Evolutionary conservation across 2,329 filamentous ascomycete genomes (phyloP).

Genomic region (Trichoderma sp.): DNA sequence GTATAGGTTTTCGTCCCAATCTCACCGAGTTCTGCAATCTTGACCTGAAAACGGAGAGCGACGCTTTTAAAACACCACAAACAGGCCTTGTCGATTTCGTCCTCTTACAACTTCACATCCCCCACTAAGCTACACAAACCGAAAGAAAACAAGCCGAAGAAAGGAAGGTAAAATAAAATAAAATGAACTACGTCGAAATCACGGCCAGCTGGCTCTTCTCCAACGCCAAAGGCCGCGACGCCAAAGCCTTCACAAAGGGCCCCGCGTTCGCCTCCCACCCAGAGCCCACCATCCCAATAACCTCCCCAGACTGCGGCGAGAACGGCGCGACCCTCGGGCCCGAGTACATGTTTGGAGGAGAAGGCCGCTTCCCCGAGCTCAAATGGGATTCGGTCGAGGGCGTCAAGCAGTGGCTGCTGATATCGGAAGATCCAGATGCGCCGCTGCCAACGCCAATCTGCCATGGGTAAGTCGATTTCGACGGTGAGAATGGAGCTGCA

Average conservation of each 20-base stretch:
- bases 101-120: not conserved
- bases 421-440: constrained; percentile 47
- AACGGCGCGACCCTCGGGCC: constrained; percentile 34
- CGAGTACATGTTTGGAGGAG: constrained; percentile 40
- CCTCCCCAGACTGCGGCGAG: constrained; percentile 41
- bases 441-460: constrained; percentile 43
- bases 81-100: not conserved
- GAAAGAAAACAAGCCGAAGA: not conserved
- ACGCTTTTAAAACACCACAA: not conserved
- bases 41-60: not conserved
- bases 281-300: constrained; percentile 38
- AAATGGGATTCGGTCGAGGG: constrained; percentile 37
- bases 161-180: not conserved
- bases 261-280: constrained; percentile 35
- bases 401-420: constrained; percentile 45
- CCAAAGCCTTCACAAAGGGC: constrained; percentile 36
- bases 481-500: not conserved
- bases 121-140: not conserved
- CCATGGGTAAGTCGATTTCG: constrained; percentile 39
- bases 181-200: constrained; percentile 34
- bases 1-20: not conserved
- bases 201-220: constrained; percentile 40
- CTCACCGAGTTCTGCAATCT: not conserved
- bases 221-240: constrained; percentile 37
- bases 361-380: constrained; percentile 40